A percentile compares a stretch with the other conserved stretches of the same genome.
Conservation (phyloP, 2,329 filamentous ascomycete genomes). For the Aspergillus thermomutatus region DNA sequence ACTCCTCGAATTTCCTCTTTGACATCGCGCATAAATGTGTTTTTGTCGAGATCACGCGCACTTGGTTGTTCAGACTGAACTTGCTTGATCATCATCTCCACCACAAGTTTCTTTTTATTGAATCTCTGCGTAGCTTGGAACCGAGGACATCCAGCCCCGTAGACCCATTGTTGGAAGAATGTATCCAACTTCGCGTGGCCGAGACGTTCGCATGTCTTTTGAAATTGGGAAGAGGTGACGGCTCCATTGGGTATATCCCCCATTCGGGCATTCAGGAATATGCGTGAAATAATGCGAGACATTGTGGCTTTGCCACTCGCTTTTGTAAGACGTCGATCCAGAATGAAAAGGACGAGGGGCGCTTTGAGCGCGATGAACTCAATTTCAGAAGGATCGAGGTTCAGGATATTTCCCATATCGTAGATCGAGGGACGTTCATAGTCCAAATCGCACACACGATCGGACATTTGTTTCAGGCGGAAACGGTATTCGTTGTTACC, state of each 20-base stretch:
- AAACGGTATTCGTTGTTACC: conserved; percentile 95
- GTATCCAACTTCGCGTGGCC: conserved; percentile 81
- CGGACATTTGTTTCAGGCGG: conserved; percentile 78
- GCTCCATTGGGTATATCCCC: conserved; percentile 68
- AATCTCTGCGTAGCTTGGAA: conserved; percentile 86
- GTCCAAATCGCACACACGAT: conserved; percentile 78
- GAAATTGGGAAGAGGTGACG: conserved; percentile 74
- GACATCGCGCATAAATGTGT: conserved; percentile 77
- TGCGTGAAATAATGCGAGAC: conserved; percentile 76
- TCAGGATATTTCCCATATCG: conserved; percentile 72
- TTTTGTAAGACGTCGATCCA: conserved; percentile 88
- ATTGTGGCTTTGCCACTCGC: conserved; percentile 80
- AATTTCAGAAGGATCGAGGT: conserved; percentile 77
- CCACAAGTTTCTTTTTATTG: conserved; percentile 95
- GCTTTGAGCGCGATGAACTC: conserved; percentile 92
- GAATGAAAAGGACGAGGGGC: conserved; percentile 84
- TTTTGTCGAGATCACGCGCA: conserved; percentile 61
- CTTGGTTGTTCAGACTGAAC: conserved; percentile 59
- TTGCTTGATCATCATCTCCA: conserved; percentile 87
- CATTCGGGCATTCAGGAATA: conserved; percentile 82
- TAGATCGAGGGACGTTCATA: conserved; percentile 77
- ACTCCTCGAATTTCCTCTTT: conserved; percentile 73
- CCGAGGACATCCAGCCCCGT: conserved; percentile 80
- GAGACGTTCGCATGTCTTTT: conserved; percentile 80
- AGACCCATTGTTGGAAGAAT: conserved; percentile 93